phyloP scores from a whole-genome alignment of 1,284 basidiomycete species.

The Cryptococcus jaspeensis region DNA sequence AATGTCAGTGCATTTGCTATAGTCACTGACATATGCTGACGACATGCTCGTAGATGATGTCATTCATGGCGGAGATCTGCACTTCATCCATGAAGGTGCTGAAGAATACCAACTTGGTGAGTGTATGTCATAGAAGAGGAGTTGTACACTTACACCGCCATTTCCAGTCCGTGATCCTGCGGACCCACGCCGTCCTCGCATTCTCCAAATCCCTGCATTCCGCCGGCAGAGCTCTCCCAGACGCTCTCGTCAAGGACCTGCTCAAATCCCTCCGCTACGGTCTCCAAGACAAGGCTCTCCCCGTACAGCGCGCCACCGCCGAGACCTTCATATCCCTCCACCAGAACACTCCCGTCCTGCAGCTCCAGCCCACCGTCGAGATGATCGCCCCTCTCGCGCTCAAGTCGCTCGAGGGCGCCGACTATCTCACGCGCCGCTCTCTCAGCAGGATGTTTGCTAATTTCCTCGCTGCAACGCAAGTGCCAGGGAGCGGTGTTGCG shows the following conservation, averaged over 20 bases:
- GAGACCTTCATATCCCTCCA: conserved; percentile 53
- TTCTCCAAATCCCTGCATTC: conserved; percentile 72
- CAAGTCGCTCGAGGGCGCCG: conserved; percentile 75
- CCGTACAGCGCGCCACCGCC: conserved; percentile 80
- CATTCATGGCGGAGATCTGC: conserved; percentile 82
- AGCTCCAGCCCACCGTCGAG: conserved; percentile 34
- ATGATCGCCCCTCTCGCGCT: conserved; percentile 61
- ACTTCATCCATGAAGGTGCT: conserved; percentile 64
- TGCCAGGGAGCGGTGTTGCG: conserved; percentile 59
- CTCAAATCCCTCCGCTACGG: conserved; percentile 75
- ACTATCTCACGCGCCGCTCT: conserved; percentile 77
- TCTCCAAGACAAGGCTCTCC: conserved; percentile 77
- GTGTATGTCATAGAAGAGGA: too few species aligned
- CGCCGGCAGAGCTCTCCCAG: conserved; percentile 79
- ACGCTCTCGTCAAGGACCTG: conserved; percentile 75
- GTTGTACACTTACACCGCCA: background rate
- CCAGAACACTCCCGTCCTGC: conserved; percentile 32
- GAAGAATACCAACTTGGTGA: conserved; percentile 66
- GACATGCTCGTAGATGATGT: conserved; percentile 71
- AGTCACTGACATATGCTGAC: background rate
- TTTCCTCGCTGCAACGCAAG: conserved; percentile 80
- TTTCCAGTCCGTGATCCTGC: conserved; percentile 68
- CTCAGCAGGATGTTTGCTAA: conserved; percentile 78
- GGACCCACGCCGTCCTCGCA: conserved; percentile 75
- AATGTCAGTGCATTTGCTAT: conserved; percentile 60